phyloP scores from a whole-genome alignment of 108 stramenopile species.

The Heterococcus sp. region DNA sequence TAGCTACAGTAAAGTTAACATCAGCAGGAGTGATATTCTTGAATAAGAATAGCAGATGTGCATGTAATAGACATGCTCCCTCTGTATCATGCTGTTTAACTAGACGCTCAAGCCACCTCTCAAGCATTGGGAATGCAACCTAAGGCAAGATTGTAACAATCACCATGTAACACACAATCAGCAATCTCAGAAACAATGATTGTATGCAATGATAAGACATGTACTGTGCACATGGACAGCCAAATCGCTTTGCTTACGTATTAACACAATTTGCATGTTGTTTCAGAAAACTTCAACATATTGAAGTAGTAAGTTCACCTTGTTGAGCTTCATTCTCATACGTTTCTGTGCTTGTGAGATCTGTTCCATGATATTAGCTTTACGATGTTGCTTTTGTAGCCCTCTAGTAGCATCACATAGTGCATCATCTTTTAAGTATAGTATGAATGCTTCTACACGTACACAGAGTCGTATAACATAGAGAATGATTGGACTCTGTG shows the following conservation, averaged over 20 bases:
- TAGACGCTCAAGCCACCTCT: conserved; percentile 84
- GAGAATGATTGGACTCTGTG: conserved; percentile 75
- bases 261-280: too few species aligned
- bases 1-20: conserved; percentile 82
- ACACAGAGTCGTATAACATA: conserved; percentile 90
- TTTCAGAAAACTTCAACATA: too few species aligned
- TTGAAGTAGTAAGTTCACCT: too few species aligned
- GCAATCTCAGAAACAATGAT: too few species aligned
- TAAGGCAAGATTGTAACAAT: too few species aligned
- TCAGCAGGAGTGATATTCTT: conserved; percentile 88
- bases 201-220: too few species aligned
- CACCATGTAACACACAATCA: too few species aligned
- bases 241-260: too few species aligned
- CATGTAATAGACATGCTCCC: conserved; percentile 80
- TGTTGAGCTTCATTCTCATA: conserved; percentile 35
- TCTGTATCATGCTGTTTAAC: conserved; percentile 71
- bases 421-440: conserved; percentile 48
- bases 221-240: too few species aligned
- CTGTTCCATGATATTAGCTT: conserved; percentile 12
- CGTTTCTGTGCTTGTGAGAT: conserved; percentile 46
- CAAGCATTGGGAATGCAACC: conserved; percentile 79
- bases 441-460: conserved; percentile 63
- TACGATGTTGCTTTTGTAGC: conserved; percentile 26
- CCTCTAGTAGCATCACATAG: conserved; percentile 23
- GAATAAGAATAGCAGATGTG: conserved; percentile 93